These are phyloP conservation scores for Neurospora africana DNA, from an alignment of 495 filamentous ascomycete species.

Conservation along the genomic window DNA sequence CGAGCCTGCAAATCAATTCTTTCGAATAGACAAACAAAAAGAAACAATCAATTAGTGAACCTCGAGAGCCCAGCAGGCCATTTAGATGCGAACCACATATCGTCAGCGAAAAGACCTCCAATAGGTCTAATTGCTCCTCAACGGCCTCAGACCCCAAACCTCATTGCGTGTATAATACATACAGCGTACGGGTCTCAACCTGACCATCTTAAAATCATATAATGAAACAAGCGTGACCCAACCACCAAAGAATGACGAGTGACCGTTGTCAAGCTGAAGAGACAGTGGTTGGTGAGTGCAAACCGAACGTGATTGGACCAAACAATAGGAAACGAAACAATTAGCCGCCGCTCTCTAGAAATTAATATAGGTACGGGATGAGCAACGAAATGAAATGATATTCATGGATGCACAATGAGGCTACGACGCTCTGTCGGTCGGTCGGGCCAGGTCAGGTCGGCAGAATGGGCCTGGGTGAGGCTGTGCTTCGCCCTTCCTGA, in stretches of 20 bases:
- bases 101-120: too few relatives aligned
- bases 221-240: neutral
- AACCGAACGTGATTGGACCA: neutral
- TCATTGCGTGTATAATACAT: neutral
- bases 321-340: neutral
- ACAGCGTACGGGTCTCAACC: neutral
- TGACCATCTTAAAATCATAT: neutral
- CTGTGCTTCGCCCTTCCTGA: neutral
- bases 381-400: neutral
- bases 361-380: neutral
- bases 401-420: neutral
- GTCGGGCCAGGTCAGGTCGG: neutral
- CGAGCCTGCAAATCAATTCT: too few relatives aligned
- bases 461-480: neutral
- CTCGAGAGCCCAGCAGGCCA: too few relatives aligned
- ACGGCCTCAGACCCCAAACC: neutral
- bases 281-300: neutral
- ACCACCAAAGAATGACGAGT: neutral
- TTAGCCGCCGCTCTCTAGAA: neutral
- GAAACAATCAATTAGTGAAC: too few relatives aligned
- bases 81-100: too few relatives aligned
- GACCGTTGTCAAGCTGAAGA: neutral
- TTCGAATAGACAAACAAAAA: too few relatives aligned
- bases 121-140: neutral
- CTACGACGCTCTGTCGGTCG: neutral